These are phyloP conservation scores for Amanita muscaria DNA, from an alignment of 768 basidiomycete genomes.

Conservation along the genomic window DNA sequence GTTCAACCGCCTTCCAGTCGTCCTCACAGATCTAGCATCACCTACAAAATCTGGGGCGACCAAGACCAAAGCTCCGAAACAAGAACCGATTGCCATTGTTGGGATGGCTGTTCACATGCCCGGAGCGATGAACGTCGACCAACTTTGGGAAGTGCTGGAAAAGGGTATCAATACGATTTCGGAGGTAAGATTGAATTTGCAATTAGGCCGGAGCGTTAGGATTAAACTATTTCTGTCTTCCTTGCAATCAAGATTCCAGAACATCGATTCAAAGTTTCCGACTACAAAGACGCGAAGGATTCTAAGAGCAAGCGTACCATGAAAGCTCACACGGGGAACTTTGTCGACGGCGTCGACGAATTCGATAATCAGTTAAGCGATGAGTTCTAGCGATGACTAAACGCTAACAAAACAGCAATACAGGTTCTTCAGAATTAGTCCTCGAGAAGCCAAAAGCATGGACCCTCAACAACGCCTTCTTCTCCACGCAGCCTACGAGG, in stretches of 20 bases:
- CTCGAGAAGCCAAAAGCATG: slow-evolving; percentile 68
- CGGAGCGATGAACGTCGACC: slow-evolving; percentile 37
- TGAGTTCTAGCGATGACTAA: background rate
- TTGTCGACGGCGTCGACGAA: slow-evolving; percentile 43
- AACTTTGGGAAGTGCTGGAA: slow-evolving; percentile 54
- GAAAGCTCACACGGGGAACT: slow-evolving; percentile 54
- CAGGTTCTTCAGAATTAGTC: slow-evolving; percentile 63
- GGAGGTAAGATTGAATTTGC: slow-evolving; percentile 32
- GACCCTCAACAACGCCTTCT: slow-evolving; percentile 69
- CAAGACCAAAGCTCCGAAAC: slow-evolving; percentile 22
- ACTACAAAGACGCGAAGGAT: slow-evolving; percentile 23
- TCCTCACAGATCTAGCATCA: slow-evolving; percentile 16
- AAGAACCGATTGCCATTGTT: slow-evolving; percentile 56
- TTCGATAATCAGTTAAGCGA: slow-evolving; percentile 51
- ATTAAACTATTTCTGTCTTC: slow-evolving; percentile 5
- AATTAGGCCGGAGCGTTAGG: no score
- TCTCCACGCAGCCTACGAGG: slow-evolving; percentile 57
- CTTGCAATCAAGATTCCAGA: slow-evolving; percentile 43
- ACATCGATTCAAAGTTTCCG: slow-evolving; percentile 42
- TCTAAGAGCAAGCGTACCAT: slow-evolving; percentile 30
- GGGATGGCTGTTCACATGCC: slow-evolving; percentile 61
- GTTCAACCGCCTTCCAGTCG: slow-evolving; percentile 16
- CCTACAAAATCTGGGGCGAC: slow-evolving; percentile 16
- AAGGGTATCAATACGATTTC: slow-evolving; percentile 46
- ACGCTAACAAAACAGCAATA: background rate